Conservation (phyloP, 148 eudicot species). For the Camellia lanceoleosa region DNA sequence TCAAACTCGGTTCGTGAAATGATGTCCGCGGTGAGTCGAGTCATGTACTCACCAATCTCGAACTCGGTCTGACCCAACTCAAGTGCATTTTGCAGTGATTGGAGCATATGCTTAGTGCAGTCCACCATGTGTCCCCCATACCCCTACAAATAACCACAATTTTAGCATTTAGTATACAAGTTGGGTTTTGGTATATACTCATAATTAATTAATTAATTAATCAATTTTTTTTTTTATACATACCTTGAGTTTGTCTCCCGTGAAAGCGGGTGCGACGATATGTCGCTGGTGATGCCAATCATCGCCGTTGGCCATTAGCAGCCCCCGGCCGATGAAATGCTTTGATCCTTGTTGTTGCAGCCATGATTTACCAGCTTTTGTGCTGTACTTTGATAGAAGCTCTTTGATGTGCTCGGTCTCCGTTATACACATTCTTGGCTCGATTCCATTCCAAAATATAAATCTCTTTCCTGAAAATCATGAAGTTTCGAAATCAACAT, state of each 20-base stretch:
- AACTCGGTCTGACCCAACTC: slow-evolving; percentile 46
- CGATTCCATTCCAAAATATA: slow-evolving; percentile 86
- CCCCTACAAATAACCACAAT: slow-evolving; percentile 33
- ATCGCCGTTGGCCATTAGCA: slow-evolving; percentile 88
- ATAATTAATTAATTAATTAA: too few species aligned
- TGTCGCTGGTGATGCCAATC: slow-evolving; percentile 91
- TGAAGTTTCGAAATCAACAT: neutral
- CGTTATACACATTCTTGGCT: slow-evolving; percentile 84
- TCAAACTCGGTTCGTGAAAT: slow-evolving; percentile 85
- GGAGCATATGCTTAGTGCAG: slow-evolving; percentile 65
- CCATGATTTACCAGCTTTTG: slow-evolving; percentile 79
- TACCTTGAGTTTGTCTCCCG: slow-evolving; percentile 88
- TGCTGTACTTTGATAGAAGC: slow-evolving; percentile 60
- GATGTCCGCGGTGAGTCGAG: slow-evolving; percentile 69
- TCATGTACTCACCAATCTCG: slow-evolving; percentile 82
- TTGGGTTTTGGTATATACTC: too few species aligned
- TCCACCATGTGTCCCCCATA: slow-evolving; percentile 81
- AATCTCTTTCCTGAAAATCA: slow-evolving; percentile 61
- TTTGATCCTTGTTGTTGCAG: slow-evolving; percentile 81
- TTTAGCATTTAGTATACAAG: too few species aligned
- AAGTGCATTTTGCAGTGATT: slow-evolving; percentile 36
- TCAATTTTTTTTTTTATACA: too few species aligned
- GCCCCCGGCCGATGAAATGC: slow-evolving; percentile 73
- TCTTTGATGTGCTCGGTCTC: slow-evolving; percentile 77
- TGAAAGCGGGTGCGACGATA: slow-evolving; percentile 92